Percentiles rank a stretch among this genome's conserved stretches.
Evolutionary conservation across 768 basidiomycete species (phyloP).

Genomic region (Hydnomerulius pinastri): DNA sequence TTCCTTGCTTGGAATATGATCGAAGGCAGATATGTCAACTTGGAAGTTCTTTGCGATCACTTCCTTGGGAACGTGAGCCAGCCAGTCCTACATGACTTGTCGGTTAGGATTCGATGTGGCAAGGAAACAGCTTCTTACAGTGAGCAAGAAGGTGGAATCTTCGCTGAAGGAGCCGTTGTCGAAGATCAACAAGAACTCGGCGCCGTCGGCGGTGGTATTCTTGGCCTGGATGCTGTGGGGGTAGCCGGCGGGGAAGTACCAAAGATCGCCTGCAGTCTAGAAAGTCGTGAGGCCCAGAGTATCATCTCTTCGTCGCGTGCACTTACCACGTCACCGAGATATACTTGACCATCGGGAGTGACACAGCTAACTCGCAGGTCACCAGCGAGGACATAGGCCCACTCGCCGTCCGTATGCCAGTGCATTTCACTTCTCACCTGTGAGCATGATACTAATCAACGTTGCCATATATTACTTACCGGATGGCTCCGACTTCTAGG

Average conservation of each 20-base stretch:
- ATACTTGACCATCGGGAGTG: slow-evolving; percentile 53
- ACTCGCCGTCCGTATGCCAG: slow-evolving; percentile 47
- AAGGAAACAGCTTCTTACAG: slow-evolving; percentile 12
- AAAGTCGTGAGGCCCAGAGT: slow-evolving; percentile 21
- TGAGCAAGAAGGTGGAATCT: slow-evolving; percentile 55
- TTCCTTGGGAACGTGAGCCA: slow-evolving; percentile 59
- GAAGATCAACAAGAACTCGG: slow-evolving; percentile 54
- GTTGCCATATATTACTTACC: slow-evolving; percentile 22
- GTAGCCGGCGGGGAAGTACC: slow-evolving; percentile 60
- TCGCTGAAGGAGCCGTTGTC: slow-evolving; percentile 51
- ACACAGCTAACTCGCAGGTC: slow-evolving; percentile 50
- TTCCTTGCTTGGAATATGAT: slow-evolving; percentile 53
- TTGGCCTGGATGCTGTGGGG: slow-evolving; percentile 60
- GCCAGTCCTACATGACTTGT: slow-evolving; percentile 54
- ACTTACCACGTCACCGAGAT: slow-evolving; percentile 54
- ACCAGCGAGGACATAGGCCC: slow-evolving; percentile 57
- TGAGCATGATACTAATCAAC: slow-evolving; percentile 1
- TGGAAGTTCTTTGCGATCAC: slow-evolving; percentile 70
- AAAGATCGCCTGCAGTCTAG: slow-evolving; percentile 45
- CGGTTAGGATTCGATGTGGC: neutral
- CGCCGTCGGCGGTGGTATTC: slow-evolving; percentile 44
- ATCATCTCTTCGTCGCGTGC: neutral
- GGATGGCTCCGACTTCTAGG: slow-evolving; percentile 42
- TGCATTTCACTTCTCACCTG: slow-evolving; percentile 39
- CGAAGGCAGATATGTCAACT: slow-evolving; percentile 45